Conservation (phyloP, 1,284 basidiomycete species). For the Trichosporon sp. region DNA sequence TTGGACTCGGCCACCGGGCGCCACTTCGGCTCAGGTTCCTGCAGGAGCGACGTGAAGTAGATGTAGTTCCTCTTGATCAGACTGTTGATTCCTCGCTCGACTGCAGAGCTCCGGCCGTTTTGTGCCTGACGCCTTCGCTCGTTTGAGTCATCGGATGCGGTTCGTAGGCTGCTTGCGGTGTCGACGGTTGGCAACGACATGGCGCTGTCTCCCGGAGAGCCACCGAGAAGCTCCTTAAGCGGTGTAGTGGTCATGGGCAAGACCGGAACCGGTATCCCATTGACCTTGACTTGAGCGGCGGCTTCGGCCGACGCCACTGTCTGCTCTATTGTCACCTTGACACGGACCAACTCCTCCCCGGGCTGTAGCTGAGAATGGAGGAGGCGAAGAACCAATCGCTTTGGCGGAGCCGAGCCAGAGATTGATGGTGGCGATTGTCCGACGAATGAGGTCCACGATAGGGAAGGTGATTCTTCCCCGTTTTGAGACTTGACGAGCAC, state of each 20-base stretch:
- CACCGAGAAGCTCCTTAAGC: slow-evolving; percentile 30
- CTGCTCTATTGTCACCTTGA: slow-evolving; percentile 70
- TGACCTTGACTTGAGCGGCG: slow-evolving; percentile 61
- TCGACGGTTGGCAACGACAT: slow-evolving; percentile 38
- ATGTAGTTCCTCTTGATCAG: slow-evolving; percentile 92
- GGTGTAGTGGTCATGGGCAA: slow-evolving; percentile 46
- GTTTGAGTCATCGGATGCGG: slow-evolving; percentile 19
- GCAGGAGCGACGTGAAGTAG: slow-evolving; percentile 92
- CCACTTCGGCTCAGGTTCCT: slow-evolving; percentile 99
- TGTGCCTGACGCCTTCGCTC: slow-evolving; percentile 14
- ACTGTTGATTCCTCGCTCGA: slow-evolving; percentile 72
- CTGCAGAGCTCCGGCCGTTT: slow-evolving; percentile 58
- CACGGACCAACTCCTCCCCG: slow-evolving; percentile 67
- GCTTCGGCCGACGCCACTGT: slow-evolving; percentile 53
- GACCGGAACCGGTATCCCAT: slow-evolving; percentile 71
- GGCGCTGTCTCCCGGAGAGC: slow-evolving; percentile 41
- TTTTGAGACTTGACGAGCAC: slow-evolving; percentile 61
- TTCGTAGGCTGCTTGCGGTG: slow-evolving; percentile 24
- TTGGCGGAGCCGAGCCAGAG: slow-evolving; percentile 50
- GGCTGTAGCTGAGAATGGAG: slow-evolving; percentile 61
- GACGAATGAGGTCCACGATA: slow-evolving; percentile 65
- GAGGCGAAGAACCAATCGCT: slow-evolving; percentile 64
- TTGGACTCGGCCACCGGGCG: slow-evolving; percentile 71
- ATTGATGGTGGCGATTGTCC: slow-evolving; percentile 51
- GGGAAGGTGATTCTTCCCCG: slow-evolving; percentile 60